A percentile compares a stretch with the other conserved stretches of the same genome.
phyloP scores from a whole-genome alignment of 345 rosid species.

The Brassica rapa region DNA sequence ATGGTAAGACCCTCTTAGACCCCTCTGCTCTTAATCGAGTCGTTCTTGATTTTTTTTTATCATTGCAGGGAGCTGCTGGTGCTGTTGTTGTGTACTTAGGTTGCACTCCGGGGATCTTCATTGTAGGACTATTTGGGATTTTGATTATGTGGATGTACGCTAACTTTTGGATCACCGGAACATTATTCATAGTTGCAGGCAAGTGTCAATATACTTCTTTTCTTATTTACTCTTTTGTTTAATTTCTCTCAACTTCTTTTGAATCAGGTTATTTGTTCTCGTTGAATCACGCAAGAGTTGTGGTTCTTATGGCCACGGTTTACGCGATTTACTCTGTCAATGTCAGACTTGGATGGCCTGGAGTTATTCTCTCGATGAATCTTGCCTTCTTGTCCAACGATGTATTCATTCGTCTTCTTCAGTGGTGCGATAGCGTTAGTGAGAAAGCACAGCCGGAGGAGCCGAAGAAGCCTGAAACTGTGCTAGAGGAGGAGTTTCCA shows the following conservation, averaged over 20 bases:
- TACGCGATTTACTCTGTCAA: constrained; percentile 82
- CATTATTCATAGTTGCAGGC: constrained; percentile 94
- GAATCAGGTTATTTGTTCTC: constrained; percentile 90
- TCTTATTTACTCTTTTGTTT: not conserved
- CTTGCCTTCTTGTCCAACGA: constrained; percentile 92
- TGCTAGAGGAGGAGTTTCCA: constrained; percentile 65
- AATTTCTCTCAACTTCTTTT: constrained; percentile 11
- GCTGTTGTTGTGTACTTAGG: constrained; percentile 80
- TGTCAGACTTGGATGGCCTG: constrained; percentile 94
- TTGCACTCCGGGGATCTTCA: constrained; percentile 94
- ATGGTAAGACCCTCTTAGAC: constrained; percentile 62
- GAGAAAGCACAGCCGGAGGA: constrained; percentile 64
- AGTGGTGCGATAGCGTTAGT: constrained; percentile 72
- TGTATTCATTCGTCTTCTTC: constrained; percentile 62
- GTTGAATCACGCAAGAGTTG: constrained; percentile 81
- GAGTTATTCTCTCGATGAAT: constrained; percentile 78
- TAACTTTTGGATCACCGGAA: constrained; percentile 96
- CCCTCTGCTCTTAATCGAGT: not conserved
- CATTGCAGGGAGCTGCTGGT: constrained; percentile 85
- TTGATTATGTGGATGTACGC: constrained; percentile 96
- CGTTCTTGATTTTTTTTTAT: constrained; percentile 3
- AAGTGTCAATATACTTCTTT: constrained; percentile 33
- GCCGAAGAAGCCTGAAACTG: constrained; percentile 56
- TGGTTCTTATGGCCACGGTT: constrained; percentile 68
- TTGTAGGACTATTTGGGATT: constrained; percentile 83